These are phyloP conservation scores for Lavandula angustifolia DNA, from an alignment of 257 asterid genomes.

Conservation along the genomic window DNA sequence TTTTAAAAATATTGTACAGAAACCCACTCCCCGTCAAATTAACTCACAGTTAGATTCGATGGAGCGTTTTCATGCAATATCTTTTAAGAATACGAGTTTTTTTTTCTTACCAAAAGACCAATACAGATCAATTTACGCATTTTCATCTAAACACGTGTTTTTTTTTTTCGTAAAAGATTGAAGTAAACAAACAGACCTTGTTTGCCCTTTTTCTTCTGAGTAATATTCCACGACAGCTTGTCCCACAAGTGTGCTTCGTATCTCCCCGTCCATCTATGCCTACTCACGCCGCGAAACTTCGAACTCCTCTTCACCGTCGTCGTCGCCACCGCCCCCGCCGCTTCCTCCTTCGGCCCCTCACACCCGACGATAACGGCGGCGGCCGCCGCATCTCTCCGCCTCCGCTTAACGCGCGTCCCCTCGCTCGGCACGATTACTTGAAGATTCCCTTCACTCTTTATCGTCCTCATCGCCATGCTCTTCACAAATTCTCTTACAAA, in stretches of 20 bases:
- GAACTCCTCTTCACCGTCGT: slow-evolving; percentile 72
- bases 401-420: slow-evolving; percentile 40
- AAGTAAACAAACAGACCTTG: slow-evolving; percentile 41
- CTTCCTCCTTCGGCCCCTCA: slow-evolving; percentile 29
- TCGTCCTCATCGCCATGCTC: slow-evolving; percentile 37
- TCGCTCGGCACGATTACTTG: slow-evolving; percentile 31
- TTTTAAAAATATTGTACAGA: too few species aligned
- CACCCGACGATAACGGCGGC: background rate
- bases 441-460: slow-evolving; percentile 45
- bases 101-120: too few species aligned
- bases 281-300: slow-evolving; percentile 66
- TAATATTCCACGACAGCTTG: slow-evolving; percentile 51
- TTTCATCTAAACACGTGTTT: too few species aligned
- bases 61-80: too few species aligned
- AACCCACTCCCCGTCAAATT: too few species aligned
- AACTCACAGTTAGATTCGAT: too few species aligned
- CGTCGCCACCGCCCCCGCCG: slow-evolving; percentile 30
- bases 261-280: slow-evolving; percentile 57
- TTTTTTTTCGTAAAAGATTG: too few species aligned
- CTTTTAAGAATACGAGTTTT: too few species aligned
- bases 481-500: too few species aligned
- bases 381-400: slow-evolving; percentile 46
- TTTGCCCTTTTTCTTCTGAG: slow-evolving; percentile 60
- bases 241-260: slow-evolving; percentile 66
- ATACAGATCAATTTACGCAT: too few species aligned